Conservation (phyloP, 331 rosid species). For the Arachis monticola region DNA sequence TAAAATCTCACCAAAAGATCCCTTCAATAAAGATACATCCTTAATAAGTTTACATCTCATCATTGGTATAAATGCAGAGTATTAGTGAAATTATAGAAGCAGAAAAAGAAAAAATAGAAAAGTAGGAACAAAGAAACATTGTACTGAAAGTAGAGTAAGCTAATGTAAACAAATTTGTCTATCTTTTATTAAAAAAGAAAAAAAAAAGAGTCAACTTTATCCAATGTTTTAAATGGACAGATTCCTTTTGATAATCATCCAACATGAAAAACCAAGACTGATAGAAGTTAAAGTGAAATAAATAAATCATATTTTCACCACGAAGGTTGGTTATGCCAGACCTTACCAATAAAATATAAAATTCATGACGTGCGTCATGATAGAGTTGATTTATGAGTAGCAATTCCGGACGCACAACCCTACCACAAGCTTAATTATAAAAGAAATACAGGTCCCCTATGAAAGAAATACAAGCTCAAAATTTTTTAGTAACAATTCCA, state of each 20-base stretch:
- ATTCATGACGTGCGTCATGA: conserved; percentile 30
- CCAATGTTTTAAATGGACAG: neutral
- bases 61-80: conserved; percentile 25
- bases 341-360: neutral
- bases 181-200: neutral
- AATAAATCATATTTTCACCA: neutral
- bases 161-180: conserved; percentile 15
- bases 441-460: too few species aligned
- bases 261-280: conserved; percentile 3
- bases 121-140: conserved; percentile 25
- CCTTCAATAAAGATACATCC: conserved; percentile 57
- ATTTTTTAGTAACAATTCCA: neutral
- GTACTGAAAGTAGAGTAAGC: conserved; percentile 3
- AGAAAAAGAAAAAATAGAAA: neutral
- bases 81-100: neutral
- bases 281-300: neutral
- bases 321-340: conserved; percentile 8
- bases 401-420: too few species aligned
- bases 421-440: too few species aligned
- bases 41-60: conserved; percentile 35
- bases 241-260: neutral
- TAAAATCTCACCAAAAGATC: conserved; percentile 93
- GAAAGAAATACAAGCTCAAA: too few species aligned
- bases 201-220: neutral
- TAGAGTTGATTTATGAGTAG: neutral